phyloP scores from a whole-genome alignment of 352 stramenopile species.

The Globisporangium paroecandrum region DNA sequence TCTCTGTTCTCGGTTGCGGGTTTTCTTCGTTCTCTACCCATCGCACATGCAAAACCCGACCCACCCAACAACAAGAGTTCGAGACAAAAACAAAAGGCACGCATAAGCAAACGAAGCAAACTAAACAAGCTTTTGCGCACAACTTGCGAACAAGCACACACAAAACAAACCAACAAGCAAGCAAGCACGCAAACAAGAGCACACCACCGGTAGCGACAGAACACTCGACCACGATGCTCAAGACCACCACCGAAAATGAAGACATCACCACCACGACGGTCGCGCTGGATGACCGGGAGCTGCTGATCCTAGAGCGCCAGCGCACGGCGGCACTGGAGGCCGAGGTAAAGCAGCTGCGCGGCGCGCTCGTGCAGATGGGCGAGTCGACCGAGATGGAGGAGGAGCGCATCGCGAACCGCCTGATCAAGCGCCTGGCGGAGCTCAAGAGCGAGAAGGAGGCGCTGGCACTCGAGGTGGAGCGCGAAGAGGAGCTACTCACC shows the following conservation, averaged over 20 bases:
- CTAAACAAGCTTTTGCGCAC: not conserved
- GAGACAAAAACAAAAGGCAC: not conserved
- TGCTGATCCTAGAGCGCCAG: conserved; percentile 73
- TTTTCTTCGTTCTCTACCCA: not conserved
- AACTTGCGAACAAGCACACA: not conserved
- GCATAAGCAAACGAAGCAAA: not conserved
- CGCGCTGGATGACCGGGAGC: conserved; percentile 44
- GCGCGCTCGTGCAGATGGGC: conserved; percentile 72
- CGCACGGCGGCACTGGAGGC: conserved; percentile 63
- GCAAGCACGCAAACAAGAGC: not conserved
- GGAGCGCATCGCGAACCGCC: conserved; percentile 79
- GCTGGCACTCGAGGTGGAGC: conserved; percentile 84
- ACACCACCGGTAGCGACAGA: not conserved
- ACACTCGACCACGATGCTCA: not conserved
- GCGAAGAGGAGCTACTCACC: conserved; percentile 88
- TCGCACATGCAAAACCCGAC: not conserved
- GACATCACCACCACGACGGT: not conserved
- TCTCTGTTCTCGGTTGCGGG: conserved; percentile 3
- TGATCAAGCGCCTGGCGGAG: conserved; percentile 76
- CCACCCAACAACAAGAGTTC: not conserved
- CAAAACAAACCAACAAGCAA: conserved; percentile 9
- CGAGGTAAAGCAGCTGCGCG: conserved; percentile 63
- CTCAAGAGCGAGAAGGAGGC: conserved; percentile 88
- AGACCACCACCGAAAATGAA: not conserved
- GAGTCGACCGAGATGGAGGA: conserved; percentile 84